These are phyloP conservation scores for Poteriospumella lacustris DNA, from an alignment of 108 stramenopile genomes.

Conservation along the genomic window DNA sequence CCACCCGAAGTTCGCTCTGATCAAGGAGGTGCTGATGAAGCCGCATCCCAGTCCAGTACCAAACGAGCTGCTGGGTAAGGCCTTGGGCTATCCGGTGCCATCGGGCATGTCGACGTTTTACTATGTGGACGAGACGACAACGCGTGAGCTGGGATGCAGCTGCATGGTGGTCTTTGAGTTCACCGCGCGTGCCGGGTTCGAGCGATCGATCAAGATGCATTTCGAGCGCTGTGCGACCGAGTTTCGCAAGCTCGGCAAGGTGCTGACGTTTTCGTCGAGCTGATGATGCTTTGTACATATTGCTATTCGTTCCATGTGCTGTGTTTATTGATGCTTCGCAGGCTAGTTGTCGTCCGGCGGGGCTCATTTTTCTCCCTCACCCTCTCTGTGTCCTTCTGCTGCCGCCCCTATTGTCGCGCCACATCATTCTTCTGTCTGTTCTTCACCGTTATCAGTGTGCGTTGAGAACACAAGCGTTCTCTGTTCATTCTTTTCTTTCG, in stretches of 20 bases:
- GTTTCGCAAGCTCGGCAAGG: not conserved
- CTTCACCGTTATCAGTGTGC: too few relatives aligned
- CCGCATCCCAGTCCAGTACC: not conserved
- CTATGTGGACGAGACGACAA: not conserved
- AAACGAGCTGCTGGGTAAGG: not conserved
- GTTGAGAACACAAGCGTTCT: too few relatives aligned
- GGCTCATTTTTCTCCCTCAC: too few relatives aligned
- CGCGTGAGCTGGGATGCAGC: not conserved
- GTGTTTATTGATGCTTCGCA: too few relatives aligned
- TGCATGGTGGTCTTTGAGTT: not conserved
- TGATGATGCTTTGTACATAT: too few relatives aligned
- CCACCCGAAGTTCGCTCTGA: not conserved
- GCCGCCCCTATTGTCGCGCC: too few relatives aligned
- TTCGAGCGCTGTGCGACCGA: not conserved
- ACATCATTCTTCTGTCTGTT: too few relatives aligned
- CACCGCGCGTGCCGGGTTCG: not conserved
- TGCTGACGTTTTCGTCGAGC: too few relatives aligned
- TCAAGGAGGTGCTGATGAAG: not conserved
- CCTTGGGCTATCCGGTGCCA: not conserved
- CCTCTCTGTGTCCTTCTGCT: too few relatives aligned
- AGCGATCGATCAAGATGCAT: not conserved
- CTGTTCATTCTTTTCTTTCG: too few relatives aligned
- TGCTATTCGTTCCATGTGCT: too few relatives aligned
- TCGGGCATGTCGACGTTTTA: not conserved
- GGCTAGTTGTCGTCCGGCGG: too few relatives aligned